These are phyloP conservation scores for Lipomyces spencermartinsiae DNA, from an alignment of 805 yeast species.

Conservation along the genomic window DNA sequence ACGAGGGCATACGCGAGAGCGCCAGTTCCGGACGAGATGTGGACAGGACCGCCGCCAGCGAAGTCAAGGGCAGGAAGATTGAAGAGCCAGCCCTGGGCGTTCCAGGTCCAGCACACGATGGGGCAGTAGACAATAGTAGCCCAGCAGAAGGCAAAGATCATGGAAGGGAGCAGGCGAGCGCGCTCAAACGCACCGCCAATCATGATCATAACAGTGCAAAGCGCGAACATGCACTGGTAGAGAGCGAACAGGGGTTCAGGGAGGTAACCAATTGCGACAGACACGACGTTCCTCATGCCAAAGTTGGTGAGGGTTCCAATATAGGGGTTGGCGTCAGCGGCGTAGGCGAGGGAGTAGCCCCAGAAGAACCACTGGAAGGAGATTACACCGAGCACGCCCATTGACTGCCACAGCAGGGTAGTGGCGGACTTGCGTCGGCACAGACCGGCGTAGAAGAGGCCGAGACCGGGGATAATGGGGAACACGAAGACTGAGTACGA, in stretches of 20 bases:
- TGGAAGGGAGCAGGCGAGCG: constrained; percentile 94
- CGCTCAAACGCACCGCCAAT: constrained; percentile 98
- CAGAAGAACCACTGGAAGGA: constrained; percentile 98
- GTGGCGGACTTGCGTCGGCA: constrained; percentile 96
- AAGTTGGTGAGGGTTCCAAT: constrained; percentile 84
- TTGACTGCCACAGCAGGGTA: constrained; percentile 89
- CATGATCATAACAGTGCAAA: constrained; percentile 90
- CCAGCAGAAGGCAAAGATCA: constrained; percentile 93
- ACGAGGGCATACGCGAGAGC: constrained; percentile 92
- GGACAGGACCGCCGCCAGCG: constrained; percentile 99
- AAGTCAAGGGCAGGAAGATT: constrained; percentile 87
- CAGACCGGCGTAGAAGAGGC: constrained; percentile 88
- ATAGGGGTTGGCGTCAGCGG: constrained; percentile 70
- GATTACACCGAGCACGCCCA: constrained; percentile 84
- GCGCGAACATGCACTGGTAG: constrained; percentile 97
- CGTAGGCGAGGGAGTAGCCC: constrained; percentile 92
- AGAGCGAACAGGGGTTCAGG: constrained; percentile 91
- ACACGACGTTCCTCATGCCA: constrained; percentile 79
- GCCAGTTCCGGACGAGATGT: constrained; percentile 91
- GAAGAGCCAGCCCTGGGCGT: constrained; percentile 87
- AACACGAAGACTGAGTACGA: constrained; percentile 64
- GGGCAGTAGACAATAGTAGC: constrained; percentile 95
- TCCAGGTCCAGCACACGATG: constrained; percentile 98
- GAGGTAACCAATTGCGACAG: constrained; percentile 70
- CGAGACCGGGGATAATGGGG: constrained; percentile 97